These are phyloP conservation scores for Mycena amicta DNA, from an alignment of 768 basidiomycete species.

Conservation along the genomic window DNA sequence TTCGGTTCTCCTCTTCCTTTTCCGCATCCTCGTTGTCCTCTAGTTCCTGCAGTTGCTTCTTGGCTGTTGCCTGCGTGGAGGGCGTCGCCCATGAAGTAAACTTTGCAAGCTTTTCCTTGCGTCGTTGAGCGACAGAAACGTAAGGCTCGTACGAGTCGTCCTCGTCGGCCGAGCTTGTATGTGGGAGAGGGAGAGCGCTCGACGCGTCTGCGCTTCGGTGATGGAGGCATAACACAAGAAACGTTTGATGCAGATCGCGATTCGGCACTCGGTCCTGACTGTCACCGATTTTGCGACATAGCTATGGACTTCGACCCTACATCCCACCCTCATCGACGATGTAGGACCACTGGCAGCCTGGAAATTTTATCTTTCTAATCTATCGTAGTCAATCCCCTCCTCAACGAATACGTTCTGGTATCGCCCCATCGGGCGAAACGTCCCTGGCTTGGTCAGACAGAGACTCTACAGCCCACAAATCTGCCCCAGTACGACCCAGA, in stretches of 20 bases:
- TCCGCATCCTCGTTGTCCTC: conserved; percentile 77
- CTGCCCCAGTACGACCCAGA: conserved; percentile 67
- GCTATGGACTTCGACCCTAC: conserved; percentile 58
- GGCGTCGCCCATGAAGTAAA: conserved; percentile 64
- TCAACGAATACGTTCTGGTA: conserved; percentile 74
- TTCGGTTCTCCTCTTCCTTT: conserved; percentile 73
- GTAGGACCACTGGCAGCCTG: conserved; percentile 40
- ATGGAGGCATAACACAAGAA: conserved; percentile 34
- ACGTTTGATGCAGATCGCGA: not conserved
- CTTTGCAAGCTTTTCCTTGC: conserved; percentile 78
- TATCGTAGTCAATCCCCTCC: conserved; percentile 75
- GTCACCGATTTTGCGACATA: no score
- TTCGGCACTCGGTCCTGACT: not conserved
- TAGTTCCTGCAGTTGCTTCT: conserved; percentile 59
- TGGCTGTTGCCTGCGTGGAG: conserved; percentile 53
- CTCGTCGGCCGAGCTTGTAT: conserved; percentile 64
- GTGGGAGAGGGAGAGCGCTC: conserved; percentile 61
- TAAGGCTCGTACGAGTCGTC: conserved; percentile 80
- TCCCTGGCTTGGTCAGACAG: conserved; percentile 90
- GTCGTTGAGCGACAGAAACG: conserved; percentile 82
- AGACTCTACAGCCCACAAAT: conserved; percentile 53
- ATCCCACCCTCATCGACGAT: conserved; percentile 69
- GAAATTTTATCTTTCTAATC: not conserved
- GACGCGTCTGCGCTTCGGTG: conserved; percentile 52
- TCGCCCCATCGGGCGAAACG: conserved; percentile 90